Conservation (phyloP, 768 basidiomycete genomes). For the Leucocoprinus leucothites region DNA sequence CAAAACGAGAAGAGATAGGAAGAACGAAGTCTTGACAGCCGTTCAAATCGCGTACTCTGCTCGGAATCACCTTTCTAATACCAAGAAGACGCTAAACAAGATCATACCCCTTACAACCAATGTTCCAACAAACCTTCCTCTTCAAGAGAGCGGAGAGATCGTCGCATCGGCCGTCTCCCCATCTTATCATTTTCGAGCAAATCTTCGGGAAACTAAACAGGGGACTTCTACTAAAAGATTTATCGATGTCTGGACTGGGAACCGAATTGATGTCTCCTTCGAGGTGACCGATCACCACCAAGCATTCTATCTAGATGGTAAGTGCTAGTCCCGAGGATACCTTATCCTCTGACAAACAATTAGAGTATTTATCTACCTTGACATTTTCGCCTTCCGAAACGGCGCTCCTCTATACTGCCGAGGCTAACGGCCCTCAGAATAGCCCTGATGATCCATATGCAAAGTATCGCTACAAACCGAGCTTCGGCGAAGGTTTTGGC, state of each 20-base stretch:
- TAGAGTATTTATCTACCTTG: constrained; percentile 51
- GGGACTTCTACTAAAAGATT: constrained; percentile 41
- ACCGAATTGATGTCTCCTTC: constrained; percentile 39
- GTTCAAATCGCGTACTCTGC: constrained; percentile 44
- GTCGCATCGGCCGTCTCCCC: constrained; percentile 42
- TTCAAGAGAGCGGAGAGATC: constrained; percentile 37
- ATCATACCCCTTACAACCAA: constrained; percentile 27
- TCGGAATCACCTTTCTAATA: constrained; percentile 49
- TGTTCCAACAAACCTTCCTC: constrained; percentile 19
- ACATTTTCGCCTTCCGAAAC: constrained; percentile 53
- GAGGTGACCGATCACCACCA: constrained; percentile 61
- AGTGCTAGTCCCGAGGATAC: background rate
- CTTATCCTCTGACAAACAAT: background rate
- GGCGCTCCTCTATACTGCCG: constrained; percentile 59
- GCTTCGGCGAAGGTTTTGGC: constrained; percentile 61
- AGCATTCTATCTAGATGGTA: constrained; percentile 63
- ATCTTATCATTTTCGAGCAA: constrained; percentile 16
- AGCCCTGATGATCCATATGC: constrained; percentile 30
- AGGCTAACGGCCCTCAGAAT: constrained; percentile 37
- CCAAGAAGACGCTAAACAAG: constrained; percentile 42
- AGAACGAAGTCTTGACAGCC: constrained; percentile 21
- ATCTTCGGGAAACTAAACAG: constrained; percentile 34
- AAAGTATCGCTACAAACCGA: constrained; percentile 54
- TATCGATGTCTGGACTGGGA: constrained; percentile 57
- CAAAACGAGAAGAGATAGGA: background rate